Conservation (phyloP, 2,329 filamentous ascomycete genomes). For the Phoma sp. region DNA sequence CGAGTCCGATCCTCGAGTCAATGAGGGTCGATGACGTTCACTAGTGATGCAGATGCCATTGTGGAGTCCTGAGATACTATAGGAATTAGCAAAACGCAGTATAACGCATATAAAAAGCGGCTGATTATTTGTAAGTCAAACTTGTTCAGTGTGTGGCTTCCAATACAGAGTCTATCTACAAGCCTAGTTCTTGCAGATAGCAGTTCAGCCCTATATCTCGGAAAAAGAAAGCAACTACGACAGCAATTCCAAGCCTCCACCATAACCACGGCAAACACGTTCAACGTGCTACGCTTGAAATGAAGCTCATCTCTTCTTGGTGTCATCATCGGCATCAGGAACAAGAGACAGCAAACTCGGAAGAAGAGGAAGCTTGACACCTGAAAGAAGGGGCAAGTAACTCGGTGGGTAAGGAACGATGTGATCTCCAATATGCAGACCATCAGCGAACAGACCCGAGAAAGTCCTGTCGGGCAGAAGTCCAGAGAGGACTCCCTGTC, state of each 20-base stretch:
- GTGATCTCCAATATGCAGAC: conserved; percentile 26
- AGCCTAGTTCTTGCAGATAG: neutral
- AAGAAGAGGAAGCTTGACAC: conserved; percentile 11
- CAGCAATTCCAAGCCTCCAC: neutral
- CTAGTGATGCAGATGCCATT: too few species aligned
- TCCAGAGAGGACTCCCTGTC: conserved; percentile 17
- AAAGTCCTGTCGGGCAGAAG: conserved; percentile 20
- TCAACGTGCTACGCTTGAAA: neutral
- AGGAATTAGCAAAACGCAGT: too few species aligned
- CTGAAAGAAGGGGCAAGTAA: conserved; percentile 11
- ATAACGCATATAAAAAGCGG: too few species aligned
- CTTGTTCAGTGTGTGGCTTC: neutral
- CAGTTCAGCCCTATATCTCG: neutral
- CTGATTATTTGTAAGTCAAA: neutral
- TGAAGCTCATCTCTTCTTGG: neutral
- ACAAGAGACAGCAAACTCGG: conserved; percentile 5
- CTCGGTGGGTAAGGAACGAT: conserved; percentile 21
- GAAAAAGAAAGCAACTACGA: neutral
- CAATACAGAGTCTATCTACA: neutral
- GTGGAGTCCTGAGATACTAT: too few species aligned
- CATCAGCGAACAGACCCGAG: conserved; percentile 22
- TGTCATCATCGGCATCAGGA: neutral
- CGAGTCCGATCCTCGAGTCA: too few species aligned
- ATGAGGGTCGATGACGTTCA: too few species aligned
- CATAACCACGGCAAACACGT: neutral